phyloP scores from a whole-genome alignment of 2,329 filamentous ascomycete genomes.

The Thermoascus crustaceus region DNA sequence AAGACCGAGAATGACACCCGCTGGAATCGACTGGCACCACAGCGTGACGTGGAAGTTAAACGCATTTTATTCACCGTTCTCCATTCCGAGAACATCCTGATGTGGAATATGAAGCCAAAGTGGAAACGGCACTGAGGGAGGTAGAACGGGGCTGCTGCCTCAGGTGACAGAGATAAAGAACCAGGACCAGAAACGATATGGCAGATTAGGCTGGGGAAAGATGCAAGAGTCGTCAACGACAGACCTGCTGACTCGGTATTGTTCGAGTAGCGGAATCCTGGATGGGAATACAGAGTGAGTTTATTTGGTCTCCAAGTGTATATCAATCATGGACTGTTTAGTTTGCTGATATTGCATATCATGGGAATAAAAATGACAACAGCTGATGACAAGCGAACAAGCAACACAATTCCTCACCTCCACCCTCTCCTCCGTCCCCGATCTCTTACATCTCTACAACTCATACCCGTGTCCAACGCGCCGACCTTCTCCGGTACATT shows the following conservation, averaged over 20 bases:
- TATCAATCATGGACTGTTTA: too few relatives aligned
- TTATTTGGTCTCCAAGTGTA: not conserved
- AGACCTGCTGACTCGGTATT: conserved; percentile 17
- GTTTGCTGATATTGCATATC: too few relatives aligned
- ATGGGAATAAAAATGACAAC: not conserved
- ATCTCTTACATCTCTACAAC: conserved; percentile 18
- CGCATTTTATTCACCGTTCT: conserved; percentile 21
- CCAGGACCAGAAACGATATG: conserved; percentile 18
- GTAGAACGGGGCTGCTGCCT: conserved; percentile 14
- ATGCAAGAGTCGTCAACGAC: conserved; percentile 6
- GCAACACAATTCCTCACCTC: conserved; percentile 19
- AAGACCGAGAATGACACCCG: not conserved
- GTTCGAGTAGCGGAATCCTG: conserved; percentile 19
- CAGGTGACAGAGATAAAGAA: conserved; percentile 7
- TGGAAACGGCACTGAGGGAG: conserved; percentile 16
- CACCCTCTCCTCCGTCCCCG: conserved; percentile 18
- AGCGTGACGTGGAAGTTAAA: conserved; percentile 8
- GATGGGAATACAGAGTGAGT: conserved; percentile 13
- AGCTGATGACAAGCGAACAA: conserved; percentile 21
- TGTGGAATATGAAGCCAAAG: conserved; percentile 16
- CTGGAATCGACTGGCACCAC: not conserved
- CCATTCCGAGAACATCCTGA: conserved; percentile 21
- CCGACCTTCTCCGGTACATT: conserved; percentile 39
- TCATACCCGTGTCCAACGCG: conserved; percentile 39
- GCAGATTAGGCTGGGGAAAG: conserved; percentile 22